A percentile compares a stretch with the other conserved stretches of the same genome.
Evolutionary conservation across 2,329 filamentous ascomycete species (phyloP).

Genomic region (Penicillium fuscoglaucum): DNA sequence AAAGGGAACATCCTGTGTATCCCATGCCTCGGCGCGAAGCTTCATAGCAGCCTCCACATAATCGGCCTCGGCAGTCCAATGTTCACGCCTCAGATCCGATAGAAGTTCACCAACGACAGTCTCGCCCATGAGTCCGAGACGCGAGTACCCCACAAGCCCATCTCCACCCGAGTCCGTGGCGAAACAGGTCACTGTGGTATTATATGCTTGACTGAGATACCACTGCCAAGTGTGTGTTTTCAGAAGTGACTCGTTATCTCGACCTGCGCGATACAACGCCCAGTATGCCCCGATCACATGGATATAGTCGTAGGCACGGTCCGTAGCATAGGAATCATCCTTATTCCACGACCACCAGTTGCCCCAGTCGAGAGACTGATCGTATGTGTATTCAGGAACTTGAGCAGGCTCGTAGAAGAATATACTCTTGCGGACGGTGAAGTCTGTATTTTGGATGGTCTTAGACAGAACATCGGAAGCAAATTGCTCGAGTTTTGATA

Average conservation of each 20-base stretch:
- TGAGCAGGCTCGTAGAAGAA: neutral
- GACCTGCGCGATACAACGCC: conserved; percentile 57
- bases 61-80: neutral
- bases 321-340: conserved; percentile 42
- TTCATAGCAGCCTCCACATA: neutral
- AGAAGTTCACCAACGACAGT: conserved; percentile 44
- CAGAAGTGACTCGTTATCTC: conserved; percentile 46
- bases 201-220: neutral
- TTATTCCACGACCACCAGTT: conserved; percentile 2
- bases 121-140: conserved; percentile 55
- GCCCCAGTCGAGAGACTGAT: neutral
- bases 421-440: neutral
- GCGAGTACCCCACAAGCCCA: conserved; percentile 28
- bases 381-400: neutral
- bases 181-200: conserved; percentile 5
- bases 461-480: neutral
- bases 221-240: neutral
- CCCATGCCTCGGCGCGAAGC: conserved; percentile 52
- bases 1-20: conserved; percentile 54
- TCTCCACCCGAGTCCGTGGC: conserved; percentile 44
- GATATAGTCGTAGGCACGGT: conserved; percentile 61
- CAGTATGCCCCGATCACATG: conserved; percentile 59
- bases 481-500: neutral
- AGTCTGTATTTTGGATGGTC: neutral
- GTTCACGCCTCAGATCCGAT: conserved; percentile 38